Conservation (phyloP, 345 rosid genomes). For the Eucalyptus brandiana region DNA sequence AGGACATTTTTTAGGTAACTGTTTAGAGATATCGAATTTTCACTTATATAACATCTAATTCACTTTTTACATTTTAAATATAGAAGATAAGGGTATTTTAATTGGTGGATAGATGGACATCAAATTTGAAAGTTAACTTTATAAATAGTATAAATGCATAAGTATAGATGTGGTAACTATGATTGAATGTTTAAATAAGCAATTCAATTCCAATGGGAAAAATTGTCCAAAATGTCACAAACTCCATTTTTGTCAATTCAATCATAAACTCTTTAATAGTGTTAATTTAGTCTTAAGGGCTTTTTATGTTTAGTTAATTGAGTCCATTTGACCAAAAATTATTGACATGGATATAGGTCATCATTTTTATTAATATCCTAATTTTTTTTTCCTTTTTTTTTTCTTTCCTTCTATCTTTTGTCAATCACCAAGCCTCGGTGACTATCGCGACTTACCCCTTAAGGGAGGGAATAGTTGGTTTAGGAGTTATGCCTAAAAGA, state of each 20-base stretch:
- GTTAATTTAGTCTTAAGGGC: no score
- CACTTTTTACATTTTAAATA: neutral
- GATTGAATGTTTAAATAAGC: neutral
- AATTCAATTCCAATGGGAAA: neutral
- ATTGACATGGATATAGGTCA: no score
- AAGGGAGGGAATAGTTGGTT: no score
- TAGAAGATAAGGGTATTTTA: neutral
- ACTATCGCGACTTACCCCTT: neutral
- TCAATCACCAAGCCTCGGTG: rapidly evolving
- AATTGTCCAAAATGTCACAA: neutral
- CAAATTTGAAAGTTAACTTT: neutral
- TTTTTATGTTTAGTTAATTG: no score
- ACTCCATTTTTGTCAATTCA: no score
- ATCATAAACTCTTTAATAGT: no score
- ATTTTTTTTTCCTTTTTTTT: no score
- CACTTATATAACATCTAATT: neutral
- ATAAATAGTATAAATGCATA: neutral
- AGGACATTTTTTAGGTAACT: neutral
- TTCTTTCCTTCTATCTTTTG: neutral
- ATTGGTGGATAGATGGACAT: neutral
- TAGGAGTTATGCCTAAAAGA: no score
- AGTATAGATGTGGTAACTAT: neutral
- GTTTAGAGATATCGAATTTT: neutral
- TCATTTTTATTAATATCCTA: no score
- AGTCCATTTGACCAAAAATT: neutral